Evolutionary conservation across 2,329 filamentous ascomycete genomes (phyloP), one percentile per base, ranked within the genome.

Genomic region (Ascochyta pisi): DNA sequence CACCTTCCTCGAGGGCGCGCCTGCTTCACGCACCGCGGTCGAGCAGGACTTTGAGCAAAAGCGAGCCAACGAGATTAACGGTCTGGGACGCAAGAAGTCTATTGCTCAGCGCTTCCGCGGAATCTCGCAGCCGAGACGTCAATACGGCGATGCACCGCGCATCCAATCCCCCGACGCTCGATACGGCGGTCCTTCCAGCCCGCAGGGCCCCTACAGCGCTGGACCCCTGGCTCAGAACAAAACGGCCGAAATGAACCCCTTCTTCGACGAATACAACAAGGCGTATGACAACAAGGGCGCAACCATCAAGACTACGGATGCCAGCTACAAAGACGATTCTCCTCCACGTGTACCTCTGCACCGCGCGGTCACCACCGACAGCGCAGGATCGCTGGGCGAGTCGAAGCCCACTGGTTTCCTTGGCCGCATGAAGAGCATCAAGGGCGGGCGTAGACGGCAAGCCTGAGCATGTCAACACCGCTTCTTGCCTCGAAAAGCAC

Each of bases 1-100:
- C 31, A 99, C 95, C 2, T 98, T 98, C 81, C 79, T 99, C 22
- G 95, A 99, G 68, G 95, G 95, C 33, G 90, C 95, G 1, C 94
- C 95, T 13, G 95, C 93, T 26, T 90, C 93, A 26, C 87, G 87
- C 65, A 85, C 87, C 7, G 91, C 89, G 16, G 91, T 96, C 50
- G 87, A 89, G 58, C 86, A 86, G 45, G 86, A 94, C 68, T 89
- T 84, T 29, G 92, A 90, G 58, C 84, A 83, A 16, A 83, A 74
- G 42, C 84, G 54, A 64, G 71, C 23, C 58, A 48, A 70, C 24
- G 63, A 73, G 16, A 77, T 78, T 27, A 78, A 72, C 23, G 82
- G 83, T 5, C 77, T 99, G 38, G 87, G 89, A 64, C 88, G 95
- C 57, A 98, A 97, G 83, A 97, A 97, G 81, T 97, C 93, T 26